phyloP scores from a whole-genome alignment of 495 filamentous ascomycete species.

The Xylaria acuta region DNA sequence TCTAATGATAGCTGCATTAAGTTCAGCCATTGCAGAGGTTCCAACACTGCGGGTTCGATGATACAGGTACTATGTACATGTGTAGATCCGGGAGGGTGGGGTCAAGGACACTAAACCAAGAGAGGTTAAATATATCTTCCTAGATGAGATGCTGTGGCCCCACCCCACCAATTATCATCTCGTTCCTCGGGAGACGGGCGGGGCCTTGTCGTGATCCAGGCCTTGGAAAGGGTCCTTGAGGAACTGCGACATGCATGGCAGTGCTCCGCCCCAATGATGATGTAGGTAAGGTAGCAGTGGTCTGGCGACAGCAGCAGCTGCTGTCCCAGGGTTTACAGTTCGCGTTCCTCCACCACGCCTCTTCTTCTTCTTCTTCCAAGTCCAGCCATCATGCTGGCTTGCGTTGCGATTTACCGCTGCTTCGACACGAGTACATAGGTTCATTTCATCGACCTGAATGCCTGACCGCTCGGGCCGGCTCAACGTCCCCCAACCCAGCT shows the following conservation, averaged over 20 bases:
- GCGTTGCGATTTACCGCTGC: not conserved
- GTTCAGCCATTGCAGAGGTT: constrained; percentile 8
- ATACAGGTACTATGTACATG: not conserved
- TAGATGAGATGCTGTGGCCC: not conserved
- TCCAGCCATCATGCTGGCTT: constrained; percentile 5
- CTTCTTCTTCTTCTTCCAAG: not conserved
- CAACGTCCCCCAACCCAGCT: not conserved
- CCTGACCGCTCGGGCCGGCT: no score
- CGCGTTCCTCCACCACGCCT: not conserved
- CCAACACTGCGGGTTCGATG: not conserved
- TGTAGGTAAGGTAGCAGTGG: not conserved
- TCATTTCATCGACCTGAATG: constrained; percentile 8
- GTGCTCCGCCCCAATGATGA: constrained; percentile 18
- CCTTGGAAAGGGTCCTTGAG: not conserved
- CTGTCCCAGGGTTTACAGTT: not conserved
- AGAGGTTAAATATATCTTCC: not conserved
- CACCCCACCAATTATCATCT: constrained; percentile 21
- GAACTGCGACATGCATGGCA: constrained; percentile 9
- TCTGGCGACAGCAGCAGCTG: not conserved
- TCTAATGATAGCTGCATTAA: constrained; percentile 1
- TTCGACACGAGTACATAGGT: constrained; percentile 7
- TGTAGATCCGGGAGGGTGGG: constrained; percentile 5
- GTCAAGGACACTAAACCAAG: not conserved
- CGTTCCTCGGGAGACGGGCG: constrained; percentile 18
- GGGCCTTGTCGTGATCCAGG: not conserved